Evolutionary conservation across 2,329 filamentous ascomycete genomes (phyloP).

Genomic region (Nemania diffusa): DNA sequence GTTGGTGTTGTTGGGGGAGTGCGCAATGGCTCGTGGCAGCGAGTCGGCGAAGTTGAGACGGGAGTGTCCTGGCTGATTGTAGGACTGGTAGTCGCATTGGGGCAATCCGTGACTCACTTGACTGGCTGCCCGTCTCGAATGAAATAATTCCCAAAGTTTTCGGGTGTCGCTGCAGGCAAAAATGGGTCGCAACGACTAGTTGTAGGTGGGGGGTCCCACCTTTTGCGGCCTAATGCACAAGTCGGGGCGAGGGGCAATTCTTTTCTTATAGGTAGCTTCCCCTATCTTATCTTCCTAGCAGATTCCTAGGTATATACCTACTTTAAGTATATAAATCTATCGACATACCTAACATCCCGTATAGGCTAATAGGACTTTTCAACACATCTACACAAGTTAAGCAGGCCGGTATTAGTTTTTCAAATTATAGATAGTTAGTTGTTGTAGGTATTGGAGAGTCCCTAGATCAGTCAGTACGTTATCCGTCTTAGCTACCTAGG

Average conservation of each 20-base stretch:
- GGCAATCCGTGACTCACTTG: conserved; percentile 35
- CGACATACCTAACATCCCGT: too few species aligned
- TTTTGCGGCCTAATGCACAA: conserved; percentile 24
- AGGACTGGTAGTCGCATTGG: conserved; percentile 35
- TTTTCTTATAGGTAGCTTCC: too few species aligned
- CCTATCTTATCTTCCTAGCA: too few species aligned
- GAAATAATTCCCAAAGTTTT: conserved; percentile 29
- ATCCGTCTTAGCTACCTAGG: too few species aligned
- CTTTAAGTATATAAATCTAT: too few species aligned
- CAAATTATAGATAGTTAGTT: too few species aligned
- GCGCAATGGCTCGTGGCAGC: not conserved
- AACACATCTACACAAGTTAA: too few species aligned
- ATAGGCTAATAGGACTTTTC: too few species aligned
- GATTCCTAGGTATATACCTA: too few species aligned
- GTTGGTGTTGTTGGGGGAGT: not conserved
- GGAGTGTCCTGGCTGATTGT: conserved; percentile 24
- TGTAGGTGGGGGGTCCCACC: conserved; percentile 24
- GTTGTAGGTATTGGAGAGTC: too few species aligned
- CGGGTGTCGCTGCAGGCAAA: conserved; percentile 27
- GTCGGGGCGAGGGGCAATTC: conserved; percentile 37
- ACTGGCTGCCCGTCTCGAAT: conserved; percentile 29
- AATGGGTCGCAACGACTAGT: conserved; percentile 24
- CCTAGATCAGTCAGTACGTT: too few species aligned
- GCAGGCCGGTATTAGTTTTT: too few species aligned
- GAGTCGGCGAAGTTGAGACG: not conserved